Percentiles rank a stretch among this genome's conserved stretches.
phyloP scores from a whole-genome alignment of 208 protist genomes.

The Wallacemonas collosoma region DNA sequence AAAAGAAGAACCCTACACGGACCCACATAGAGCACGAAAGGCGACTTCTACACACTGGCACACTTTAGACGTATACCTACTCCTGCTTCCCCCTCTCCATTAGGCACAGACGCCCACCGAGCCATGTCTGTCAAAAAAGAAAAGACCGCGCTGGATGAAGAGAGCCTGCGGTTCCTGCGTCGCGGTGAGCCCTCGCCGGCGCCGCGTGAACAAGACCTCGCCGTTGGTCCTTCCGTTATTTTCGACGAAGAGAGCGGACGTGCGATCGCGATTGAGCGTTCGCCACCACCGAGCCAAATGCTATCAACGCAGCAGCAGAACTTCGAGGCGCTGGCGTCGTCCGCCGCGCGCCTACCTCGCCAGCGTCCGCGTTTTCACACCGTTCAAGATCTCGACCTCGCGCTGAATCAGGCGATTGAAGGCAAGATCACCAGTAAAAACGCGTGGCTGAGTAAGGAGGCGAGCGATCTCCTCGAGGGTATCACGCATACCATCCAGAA shows the following conservation, averaged over 20 bases:
- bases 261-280: constrained; percentile 21
- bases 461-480: constrained; percentile 87
- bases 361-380: constrained; percentile 84
- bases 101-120: not conserved
- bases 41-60: too few relatives aligned
- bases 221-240: constrained; percentile 56
- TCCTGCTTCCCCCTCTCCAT: too few relatives aligned
- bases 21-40: constrained; percentile 8
- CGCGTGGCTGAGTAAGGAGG: constrained; percentile 87
- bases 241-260: constrained; percentile 52
- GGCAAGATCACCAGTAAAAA: constrained; percentile 92
- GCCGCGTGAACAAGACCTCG: constrained; percentile 18
- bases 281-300: constrained; percentile 48
- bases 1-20: not conserved
- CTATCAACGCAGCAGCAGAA: constrained; percentile 11
- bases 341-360: constrained; percentile 32
- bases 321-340: constrained; percentile 12
- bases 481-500: constrained; percentile 89
- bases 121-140: constrained; percentile 13
- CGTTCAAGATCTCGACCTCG: constrained; percentile 84
- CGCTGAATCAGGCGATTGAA: constrained; percentile 87
- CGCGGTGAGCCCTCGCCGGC: constrained; percentile 21
- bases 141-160: constrained; percentile 9
- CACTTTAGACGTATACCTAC: too few relatives aligned
- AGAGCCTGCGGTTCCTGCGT: constrained; percentile 22